Evolutionary conservation across 352 stramenopile genomes (phyloP).

Genomic region (Sclerospora graminicola): DNA sequence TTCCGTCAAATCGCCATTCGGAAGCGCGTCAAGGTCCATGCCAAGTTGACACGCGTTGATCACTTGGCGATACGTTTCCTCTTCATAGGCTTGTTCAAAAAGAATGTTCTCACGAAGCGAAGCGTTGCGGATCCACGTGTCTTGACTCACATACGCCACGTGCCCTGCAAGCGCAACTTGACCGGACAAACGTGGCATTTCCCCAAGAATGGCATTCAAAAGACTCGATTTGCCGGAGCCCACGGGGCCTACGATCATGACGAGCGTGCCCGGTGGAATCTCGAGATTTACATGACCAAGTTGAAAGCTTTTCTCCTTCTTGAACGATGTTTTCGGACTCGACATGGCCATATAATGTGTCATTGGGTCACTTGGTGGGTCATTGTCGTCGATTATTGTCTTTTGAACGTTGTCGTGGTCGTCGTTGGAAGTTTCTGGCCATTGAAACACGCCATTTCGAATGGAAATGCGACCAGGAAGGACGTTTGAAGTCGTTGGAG

Average conservation of each 20-base stretch:
- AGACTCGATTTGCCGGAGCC: slow-evolving; percentile 48
- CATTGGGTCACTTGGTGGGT: too few species aligned
- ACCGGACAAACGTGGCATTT: slow-evolving; percentile 26
- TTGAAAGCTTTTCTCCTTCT: too few species aligned
- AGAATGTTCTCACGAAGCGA: slow-evolving; percentile 89
- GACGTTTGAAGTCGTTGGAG: neutral
- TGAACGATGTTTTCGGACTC: neutral
- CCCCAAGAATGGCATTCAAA: slow-evolving; percentile 35
- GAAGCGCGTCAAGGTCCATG: slow-evolving; percentile 31
- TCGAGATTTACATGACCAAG: slow-evolving; percentile 38
- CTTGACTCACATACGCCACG: slow-evolving; percentile 80
- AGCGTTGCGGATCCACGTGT: slow-evolving; percentile 88
- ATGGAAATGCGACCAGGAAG: slow-evolving; percentile 12
- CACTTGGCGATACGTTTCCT: slow-evolving; percentile 23
- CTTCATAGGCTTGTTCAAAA: slow-evolving; percentile 39
- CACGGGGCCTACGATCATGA: slow-evolving; percentile 46
- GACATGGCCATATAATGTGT: too few species aligned
- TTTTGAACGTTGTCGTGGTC: too few species aligned
- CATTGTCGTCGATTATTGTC: too few species aligned
- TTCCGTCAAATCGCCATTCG: slow-evolving; percentile 42
- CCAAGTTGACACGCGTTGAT: slow-evolving; percentile 27
- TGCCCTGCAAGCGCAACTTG: slow-evolving; percentile 15
- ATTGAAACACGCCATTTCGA: slow-evolving; percentile 16
- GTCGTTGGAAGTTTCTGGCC: slow-evolving; percentile 7
- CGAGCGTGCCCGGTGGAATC: slow-evolving; percentile 39